phyloP scores from a whole-genome alignment of 352 stramenopile genomes.

The Phytophthora macrochlamydospora region DNA sequence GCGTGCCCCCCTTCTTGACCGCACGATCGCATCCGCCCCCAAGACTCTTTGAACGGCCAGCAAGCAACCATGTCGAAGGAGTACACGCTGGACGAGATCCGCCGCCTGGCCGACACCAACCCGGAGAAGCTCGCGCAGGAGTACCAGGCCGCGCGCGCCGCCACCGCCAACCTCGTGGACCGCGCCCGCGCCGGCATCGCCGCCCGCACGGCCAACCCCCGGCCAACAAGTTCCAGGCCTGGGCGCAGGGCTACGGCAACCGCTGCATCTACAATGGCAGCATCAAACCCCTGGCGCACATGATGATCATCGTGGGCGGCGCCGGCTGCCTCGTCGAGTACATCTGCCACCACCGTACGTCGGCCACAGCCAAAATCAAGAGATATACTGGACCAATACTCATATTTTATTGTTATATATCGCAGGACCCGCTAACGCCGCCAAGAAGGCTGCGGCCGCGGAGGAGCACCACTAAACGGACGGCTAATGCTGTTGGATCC shows the following conservation, averaged over 20 bases:
- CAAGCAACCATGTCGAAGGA: conserved; percentile 62
- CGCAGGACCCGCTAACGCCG: conserved; percentile 53
- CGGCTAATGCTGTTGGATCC: background rate
- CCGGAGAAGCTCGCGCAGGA: conserved; percentile 73
- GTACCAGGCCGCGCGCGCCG: conserved; percentile 67
- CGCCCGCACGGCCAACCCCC: conserved; percentile 58
- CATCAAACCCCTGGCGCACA: conserved; percentile 72
- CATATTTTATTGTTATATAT: conserved; percentile 8
- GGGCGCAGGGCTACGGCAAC: conserved; percentile 74
- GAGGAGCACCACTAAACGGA: conserved; percentile 67
- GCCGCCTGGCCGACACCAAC: conserved; percentile 73
- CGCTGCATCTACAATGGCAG: conserved; percentile 79
- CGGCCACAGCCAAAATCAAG: too few relatives aligned
- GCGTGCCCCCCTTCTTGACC: conserved; percentile 2
- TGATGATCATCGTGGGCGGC: conserved; percentile 72
- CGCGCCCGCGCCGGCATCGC: conserved; percentile 69
- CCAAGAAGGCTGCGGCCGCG: conserved; percentile 32
- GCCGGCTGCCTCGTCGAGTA: conserved; percentile 64
- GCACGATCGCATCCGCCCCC: conserved; percentile 6
- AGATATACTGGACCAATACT: too few relatives aligned
- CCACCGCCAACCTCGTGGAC: conserved; percentile 69
- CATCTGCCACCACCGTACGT: conserved; percentile 73
- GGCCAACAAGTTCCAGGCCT: conserved; percentile 66
- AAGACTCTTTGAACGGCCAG: conserved; percentile 38
- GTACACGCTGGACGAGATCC: conserved; percentile 84